These are phyloP conservation scores for Verticillium albo-atrum DNA, from an alignment of 2,329 filamentous ascomycete genomes.

Conservation along the genomic window DNA sequence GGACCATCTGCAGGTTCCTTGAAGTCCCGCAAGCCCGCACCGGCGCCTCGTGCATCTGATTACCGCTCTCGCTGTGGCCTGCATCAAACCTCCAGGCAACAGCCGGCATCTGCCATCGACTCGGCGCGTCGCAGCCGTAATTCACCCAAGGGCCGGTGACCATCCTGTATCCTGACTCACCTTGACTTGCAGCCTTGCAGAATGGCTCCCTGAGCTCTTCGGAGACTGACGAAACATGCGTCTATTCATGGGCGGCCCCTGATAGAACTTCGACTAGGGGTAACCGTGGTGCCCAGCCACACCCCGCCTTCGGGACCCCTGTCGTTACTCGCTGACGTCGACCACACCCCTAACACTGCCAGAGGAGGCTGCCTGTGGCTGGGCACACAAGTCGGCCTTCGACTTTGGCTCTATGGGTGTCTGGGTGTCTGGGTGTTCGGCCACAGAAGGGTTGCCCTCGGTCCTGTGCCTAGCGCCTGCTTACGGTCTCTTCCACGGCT, in stretches of 20 bases:
- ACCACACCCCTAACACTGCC: background rate
- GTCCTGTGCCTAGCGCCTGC: background rate
- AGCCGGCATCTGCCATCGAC: background rate
- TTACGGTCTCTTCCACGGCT: background rate
- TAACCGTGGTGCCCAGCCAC: background rate
- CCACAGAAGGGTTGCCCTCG: background rate
- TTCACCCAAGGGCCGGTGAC: background rate
- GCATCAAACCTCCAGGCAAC: constrained; percentile 1
- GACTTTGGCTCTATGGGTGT: background rate
- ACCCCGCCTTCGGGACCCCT: background rate
- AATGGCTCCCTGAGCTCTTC: background rate
- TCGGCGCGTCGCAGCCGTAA: background rate
- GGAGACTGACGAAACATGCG: background rate
- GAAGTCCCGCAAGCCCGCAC: background rate
- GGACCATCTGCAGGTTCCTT: background rate
- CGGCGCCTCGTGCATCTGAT: background rate
- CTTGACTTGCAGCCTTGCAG: background rate
- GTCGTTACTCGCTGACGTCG: background rate
- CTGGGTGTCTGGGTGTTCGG: too few relatives aligned
- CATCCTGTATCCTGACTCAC: background rate
- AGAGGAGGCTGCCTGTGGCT: background rate
- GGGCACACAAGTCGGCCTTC: background rate
- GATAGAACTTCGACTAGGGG: background rate
- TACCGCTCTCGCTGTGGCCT: background rate
- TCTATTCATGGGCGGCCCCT: background rate